Evolutionary conservation across 495 filamentous ascomycete genomes (phyloP).

Genomic region (Viridothelium virens): DNA sequence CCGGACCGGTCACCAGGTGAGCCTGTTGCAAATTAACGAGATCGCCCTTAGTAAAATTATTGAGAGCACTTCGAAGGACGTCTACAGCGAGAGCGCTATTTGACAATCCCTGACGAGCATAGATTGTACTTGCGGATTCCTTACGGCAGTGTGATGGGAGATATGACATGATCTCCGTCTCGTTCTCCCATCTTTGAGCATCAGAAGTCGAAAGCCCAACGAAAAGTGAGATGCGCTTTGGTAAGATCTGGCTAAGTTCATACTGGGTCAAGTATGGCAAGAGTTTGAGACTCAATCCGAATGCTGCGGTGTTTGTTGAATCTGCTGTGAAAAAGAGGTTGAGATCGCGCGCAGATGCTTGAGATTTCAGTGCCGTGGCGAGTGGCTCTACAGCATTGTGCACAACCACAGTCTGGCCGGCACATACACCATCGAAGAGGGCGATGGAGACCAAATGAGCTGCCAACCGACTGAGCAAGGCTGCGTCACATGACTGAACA

Average conservation of each 20-base stretch:
- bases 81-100: not conserved
- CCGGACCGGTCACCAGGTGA: not conserved
- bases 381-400: not conserved
- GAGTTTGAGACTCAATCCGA: not conserved
- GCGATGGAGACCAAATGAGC: not conserved
- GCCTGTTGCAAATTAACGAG: not conserved
- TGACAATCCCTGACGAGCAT: not conserved
- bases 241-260: not conserved
- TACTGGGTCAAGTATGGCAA: not conserved
- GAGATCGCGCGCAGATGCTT: not conserved
- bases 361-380: not conserved
- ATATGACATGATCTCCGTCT: not conserved
- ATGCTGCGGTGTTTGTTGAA: not conserved
- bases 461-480: not conserved
- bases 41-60: not conserved
- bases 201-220: not conserved
- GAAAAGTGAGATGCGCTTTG: not conserved
- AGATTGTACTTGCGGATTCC: not conserved
- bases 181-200: not conserved
- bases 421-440: not conserved
- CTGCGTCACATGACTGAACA: not conserved
- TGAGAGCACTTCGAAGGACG: not conserved
- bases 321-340: not conserved
- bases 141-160: slow-evolving; percentile 1
- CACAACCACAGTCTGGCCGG: not conserved